Conservation (phyloP, 371 early-diverging fungal genomes). For the Entomophthora muscae region DNA sequence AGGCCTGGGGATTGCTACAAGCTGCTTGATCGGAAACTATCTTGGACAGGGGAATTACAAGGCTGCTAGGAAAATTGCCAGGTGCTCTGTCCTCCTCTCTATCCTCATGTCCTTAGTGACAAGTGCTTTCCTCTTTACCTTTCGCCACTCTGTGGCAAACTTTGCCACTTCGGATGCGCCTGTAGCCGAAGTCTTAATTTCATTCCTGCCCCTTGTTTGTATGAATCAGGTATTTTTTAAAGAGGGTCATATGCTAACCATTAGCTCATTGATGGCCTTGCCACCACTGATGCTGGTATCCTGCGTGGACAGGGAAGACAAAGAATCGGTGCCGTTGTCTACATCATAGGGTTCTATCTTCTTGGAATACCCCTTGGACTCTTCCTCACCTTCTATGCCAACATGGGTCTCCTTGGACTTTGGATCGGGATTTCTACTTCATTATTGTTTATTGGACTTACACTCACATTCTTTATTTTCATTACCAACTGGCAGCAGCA, state of each 20-base stretch:
- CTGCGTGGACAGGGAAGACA: not conserved
- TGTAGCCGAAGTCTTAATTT: conserved; percentile 45
- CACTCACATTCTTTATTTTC: not conserved
- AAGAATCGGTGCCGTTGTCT: not conserved
- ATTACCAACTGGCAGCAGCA: not conserved
- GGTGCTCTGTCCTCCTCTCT: conserved; percentile 25
- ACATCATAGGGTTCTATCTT: not conserved
- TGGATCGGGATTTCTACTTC: not conserved
- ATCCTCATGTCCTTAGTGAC: conserved; percentile 20
- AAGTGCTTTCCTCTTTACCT: conserved; percentile 17
- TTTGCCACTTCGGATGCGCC: conserved; percentile 46
- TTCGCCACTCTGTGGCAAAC: conserved; percentile 15
- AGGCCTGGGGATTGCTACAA: conserved; percentile 41
- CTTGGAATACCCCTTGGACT: not conserved
- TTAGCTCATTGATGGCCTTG: conserved; percentile 14
- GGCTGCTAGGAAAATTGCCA: conserved; percentile 24
- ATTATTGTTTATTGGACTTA: not conserved
- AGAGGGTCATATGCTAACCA: not conserved
- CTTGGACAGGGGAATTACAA: conserved; percentile 26
- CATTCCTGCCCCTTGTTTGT: conserved; percentile 54
- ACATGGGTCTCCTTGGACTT: not conserved
- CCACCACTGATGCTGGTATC: not conserved
- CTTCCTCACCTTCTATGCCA: not conserved
- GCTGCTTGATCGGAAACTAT: conserved; percentile 63
- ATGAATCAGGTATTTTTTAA: conserved; percentile 37